A percentile compares a stretch with the other conserved stretches of the same genome.
Conservation (phyloP, 108 stramenopile species). For the Nitzschia inconspicua region DNA sequence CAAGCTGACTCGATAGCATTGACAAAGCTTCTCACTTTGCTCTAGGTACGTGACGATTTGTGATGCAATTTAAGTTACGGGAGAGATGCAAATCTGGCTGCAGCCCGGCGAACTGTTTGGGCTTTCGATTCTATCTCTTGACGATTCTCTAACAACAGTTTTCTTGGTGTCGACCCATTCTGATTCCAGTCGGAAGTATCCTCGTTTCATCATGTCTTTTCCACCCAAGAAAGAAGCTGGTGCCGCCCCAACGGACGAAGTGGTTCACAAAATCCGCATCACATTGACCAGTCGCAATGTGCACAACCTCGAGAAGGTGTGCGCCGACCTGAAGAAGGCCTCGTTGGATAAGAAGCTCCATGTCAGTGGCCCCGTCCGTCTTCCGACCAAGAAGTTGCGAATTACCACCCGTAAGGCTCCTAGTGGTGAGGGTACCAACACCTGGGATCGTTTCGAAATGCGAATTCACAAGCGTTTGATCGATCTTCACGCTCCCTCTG, state of each 20-base stretch:
- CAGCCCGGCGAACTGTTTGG: neutral
- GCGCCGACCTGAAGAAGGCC: slow-evolving; percentile 95
- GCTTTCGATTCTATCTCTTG: neutral
- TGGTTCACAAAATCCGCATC: slow-evolving; percentile 97
- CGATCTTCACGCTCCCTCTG: slow-evolving; percentile 94
- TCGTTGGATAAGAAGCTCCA: slow-evolving; percentile 94
- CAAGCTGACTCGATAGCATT: slow-evolving; percentile 16
- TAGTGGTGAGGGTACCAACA: slow-evolving; percentile 99
- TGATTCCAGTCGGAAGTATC: slow-evolving; percentile 44
- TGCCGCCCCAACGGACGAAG: slow-evolving; percentile 44
- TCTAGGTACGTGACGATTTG: slow-evolving; percentile 37
- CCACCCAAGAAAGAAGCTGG: slow-evolving; percentile 76
- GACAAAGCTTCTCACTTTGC: slow-evolving; percentile 56
- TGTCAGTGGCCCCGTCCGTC: slow-evolving; percentile 95
- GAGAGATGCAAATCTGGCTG: neutral
- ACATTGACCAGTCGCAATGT: slow-evolving; percentile 98
- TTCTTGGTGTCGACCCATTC: neutral
- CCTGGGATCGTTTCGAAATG: slow-evolving; percentile 99
- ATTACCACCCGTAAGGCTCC: slow-evolving; percentile 99
- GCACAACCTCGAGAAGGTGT: slow-evolving; percentile 97
- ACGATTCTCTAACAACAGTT: neutral
- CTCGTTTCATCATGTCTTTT: slow-evolving; percentile 54
- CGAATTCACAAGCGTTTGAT: slow-evolving; percentile 99
- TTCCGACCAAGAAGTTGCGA: slow-evolving; percentile 96
- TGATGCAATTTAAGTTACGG: no score